These are phyloP conservation scores for Emergomyces africanus DNA, from an alignment of 2,329 filamentous ascomycete species.

Conservation along the genomic window DNA sequence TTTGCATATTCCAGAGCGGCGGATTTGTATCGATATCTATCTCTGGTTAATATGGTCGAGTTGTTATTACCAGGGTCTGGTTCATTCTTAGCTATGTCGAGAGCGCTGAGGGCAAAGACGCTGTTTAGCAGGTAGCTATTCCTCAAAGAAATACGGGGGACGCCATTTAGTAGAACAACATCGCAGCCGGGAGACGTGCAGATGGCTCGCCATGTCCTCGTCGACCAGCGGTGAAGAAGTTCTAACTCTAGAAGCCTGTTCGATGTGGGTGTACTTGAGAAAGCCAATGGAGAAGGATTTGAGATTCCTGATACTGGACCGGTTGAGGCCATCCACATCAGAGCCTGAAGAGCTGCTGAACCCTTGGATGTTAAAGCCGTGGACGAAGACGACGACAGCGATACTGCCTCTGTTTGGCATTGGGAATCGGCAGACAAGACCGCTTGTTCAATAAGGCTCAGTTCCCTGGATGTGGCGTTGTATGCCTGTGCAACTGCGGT, in stretches of 20 bases:
- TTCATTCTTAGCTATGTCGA: conserved; percentile 3
- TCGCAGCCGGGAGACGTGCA: conserved; percentile 9
- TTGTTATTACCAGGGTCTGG: not conserved
- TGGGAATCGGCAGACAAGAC: not conserved
- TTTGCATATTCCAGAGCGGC: not conserved
- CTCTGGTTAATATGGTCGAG: not conserved
- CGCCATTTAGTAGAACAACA: conserved; percentile 6
- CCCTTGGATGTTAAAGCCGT: not conserved
- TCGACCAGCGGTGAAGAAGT: conserved; percentile 14
- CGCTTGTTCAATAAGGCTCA: not conserved
- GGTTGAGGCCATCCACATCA: not conserved
- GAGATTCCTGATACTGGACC: not conserved
- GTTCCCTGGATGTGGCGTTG: not conserved
- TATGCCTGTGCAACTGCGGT: not conserved
- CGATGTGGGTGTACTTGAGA: not conserved
- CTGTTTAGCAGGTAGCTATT: conserved; percentile 9
- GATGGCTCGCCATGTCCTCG: conserved; percentile 9
- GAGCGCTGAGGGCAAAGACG: conserved; percentile 9
- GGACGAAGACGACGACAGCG: not conserved
- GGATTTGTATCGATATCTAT: not conserved
- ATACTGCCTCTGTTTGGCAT: not conserved
- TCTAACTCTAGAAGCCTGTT: conserved; percentile 11
- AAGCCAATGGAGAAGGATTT: not conserved
- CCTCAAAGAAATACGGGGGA: conserved; percentile 7
- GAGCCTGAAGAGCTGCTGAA: not conserved